Percentiles rank a stretch among this genome's conserved stretches.
These are phyloP conservation scores for Russula brevipes DNA, from an alignment of 768 basidiomycete species.

Conservation along the genomic window DNA sequence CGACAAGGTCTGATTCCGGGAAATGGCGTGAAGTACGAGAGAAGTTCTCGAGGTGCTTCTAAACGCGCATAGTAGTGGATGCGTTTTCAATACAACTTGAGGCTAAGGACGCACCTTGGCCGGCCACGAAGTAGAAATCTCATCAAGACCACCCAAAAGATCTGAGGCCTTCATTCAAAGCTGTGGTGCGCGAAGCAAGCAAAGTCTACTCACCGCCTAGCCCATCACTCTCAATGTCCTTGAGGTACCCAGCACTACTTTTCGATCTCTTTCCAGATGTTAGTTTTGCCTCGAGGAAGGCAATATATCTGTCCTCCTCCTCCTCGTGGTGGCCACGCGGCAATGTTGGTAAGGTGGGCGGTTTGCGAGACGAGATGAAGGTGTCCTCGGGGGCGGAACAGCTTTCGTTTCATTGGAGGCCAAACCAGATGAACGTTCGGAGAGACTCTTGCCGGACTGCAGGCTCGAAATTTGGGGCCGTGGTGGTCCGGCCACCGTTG, in stretches of 20 bases:
- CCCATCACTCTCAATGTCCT: conserved; percentile 64
- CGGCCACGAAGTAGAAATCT: not conserved
- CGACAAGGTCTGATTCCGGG: conserved; percentile 27
- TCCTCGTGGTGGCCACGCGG: conserved; percentile 42
- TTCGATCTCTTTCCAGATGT: conserved; percentile 43
- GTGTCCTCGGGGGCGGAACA: conserved; percentile 26
- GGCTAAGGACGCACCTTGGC: not conserved
- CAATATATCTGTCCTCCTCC: conserved; percentile 82
- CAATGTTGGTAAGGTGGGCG: conserved; percentile 10
- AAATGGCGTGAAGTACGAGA: conserved; percentile 22
- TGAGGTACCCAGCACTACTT: conserved; percentile 40
- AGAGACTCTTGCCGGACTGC: conserved; percentile 7
- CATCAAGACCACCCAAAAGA: conserved; percentile 29
- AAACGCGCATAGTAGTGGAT: not conserved
- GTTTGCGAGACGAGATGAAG: conserved; percentile 35
- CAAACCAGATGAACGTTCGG: conserved; percentile 4
- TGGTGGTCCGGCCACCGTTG: conserved; percentile 29
- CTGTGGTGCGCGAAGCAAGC: not conserved
- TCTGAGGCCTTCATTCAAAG: conserved; percentile 24
- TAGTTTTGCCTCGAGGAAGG: conserved; percentile 74
- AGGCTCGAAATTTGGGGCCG: conserved; percentile 1
- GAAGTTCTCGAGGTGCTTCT: not conserved
- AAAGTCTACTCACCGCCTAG: conserved; percentile 59
- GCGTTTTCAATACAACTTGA: not conserved
- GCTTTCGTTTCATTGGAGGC: conserved; percentile 13